Base-by-base conservation (phyloP, 345 rosid genomes). In the Arabis hirsuta region DNA sequence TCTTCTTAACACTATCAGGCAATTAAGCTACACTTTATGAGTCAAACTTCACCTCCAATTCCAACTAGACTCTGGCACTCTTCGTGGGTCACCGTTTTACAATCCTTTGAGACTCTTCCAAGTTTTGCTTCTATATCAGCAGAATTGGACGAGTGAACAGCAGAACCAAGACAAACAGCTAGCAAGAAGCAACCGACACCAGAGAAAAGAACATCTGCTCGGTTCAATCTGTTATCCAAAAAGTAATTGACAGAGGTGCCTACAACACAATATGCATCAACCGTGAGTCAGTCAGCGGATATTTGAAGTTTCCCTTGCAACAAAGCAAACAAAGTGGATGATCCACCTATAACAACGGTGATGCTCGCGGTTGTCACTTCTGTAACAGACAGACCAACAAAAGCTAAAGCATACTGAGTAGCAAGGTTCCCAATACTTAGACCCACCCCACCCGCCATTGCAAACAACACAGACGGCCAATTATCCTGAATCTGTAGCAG, bases 161-260 rank as follows among this genome's bases (percentile, higher is more conserved):
- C 84, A 53, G 96, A 90, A 19, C 87, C 98, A 62, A 92, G 90
- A 80, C 83, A 88, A 75, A 87, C 88, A 6, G 95, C 96, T 44
- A 88, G 72, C 69, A 89, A 55, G 82, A 88, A 92, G 83, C 96
- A 88, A 9, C 79, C 82, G 13, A 89, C 90, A 43, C 98, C 98
- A 0, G 96, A 82, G 73, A 92, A 92, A 47, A 90, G 90, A 51
- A 90, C 71, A 78, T 86, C 89, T 2, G 98, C 98, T 67, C 65
- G 79, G 74, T 80, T 80, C 46, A 80, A 81, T 76, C 73, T 85
- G 58, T 79, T 82, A 47, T 90, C 98, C 48, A 92, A 62, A 80
- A 85, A 86, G 86, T 92, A 92, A 80, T 92, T 92, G 50, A 92
- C 34, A 31, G 88, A 88, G 8, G 96, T 83, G 41, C 94, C 93